phyloP scores from a whole-genome alignment of 2,329 filamentous ascomycete species.

The Ophiostoma sp. region DNA sequence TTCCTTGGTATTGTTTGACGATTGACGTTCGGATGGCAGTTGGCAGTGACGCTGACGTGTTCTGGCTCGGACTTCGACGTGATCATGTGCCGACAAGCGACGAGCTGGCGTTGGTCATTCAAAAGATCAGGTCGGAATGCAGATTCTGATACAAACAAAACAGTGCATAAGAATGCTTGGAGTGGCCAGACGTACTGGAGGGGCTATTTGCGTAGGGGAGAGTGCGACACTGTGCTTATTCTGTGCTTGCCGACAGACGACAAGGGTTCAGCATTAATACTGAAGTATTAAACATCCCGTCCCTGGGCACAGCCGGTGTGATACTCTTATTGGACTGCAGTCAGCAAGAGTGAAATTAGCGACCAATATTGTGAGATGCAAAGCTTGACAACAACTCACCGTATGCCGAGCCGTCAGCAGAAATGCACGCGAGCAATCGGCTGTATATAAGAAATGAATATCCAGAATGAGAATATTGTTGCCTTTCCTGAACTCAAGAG shows the following conservation, averaged over 20 bases:
- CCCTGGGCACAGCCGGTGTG: not conserved
- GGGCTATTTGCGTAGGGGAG: not conserved
- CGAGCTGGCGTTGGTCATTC: not conserved
- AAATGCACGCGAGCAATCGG: not conserved
- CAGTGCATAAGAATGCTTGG: not conserved
- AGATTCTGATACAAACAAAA: not conserved
- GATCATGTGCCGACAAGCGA: not conserved
- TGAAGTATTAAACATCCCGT: not conserved
- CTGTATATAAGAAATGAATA: not conserved
- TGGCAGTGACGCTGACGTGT: not conserved
- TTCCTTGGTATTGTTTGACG: conserved; percentile 2
- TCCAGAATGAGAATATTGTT: not conserved
- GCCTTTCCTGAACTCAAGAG: not conserved
- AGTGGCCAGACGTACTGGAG: not conserved
- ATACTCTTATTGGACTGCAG: conserved; percentile 15
- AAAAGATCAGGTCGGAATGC: not conserved
- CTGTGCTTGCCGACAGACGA: not conserved
- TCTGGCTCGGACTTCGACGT: not conserved
- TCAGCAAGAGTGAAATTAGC: conserved; percentile 14
- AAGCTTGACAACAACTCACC: not conserved
- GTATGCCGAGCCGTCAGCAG: not conserved
- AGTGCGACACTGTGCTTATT: not conserved
- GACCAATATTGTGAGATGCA: not conserved
- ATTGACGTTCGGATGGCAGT: not conserved
- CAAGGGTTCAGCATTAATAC: not conserved